A percentile compares a stretch with the other conserved stretches of the same genome.
These are phyloP conservation scores for Saksenaea oblongispora DNA, from an alignment of 371 early-diverging fungal species.

Conservation along the genomic window DNA sequence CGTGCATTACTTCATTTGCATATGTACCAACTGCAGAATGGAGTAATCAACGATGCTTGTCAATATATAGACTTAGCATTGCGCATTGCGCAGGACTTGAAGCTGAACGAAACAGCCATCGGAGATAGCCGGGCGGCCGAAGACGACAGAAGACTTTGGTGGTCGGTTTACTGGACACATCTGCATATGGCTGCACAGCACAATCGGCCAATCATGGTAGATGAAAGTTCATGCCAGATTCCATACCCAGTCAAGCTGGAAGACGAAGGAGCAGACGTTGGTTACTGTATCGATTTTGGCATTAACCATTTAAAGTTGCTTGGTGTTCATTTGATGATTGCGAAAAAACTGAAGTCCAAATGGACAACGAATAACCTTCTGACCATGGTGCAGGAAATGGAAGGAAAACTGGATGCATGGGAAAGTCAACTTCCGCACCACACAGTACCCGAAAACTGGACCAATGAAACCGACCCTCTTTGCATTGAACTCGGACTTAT, in stretches of 20 bases:
- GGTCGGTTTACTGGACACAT: constrained; percentile 28
- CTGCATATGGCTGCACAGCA: constrained; percentile 13
- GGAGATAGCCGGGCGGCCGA: not conserved
- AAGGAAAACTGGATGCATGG: constrained; percentile 11
- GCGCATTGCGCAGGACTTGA: constrained; percentile 24
- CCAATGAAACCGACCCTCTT: not conserved
- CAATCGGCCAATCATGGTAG: constrained; percentile 14
- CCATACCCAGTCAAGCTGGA: constrained; percentile 9
- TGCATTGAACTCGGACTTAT: constrained; percentile 15
- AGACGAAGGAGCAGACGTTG: constrained; percentile 13
- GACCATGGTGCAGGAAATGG: constrained; percentile 8
- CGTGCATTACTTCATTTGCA: constrained; percentile 23
- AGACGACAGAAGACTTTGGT: constrained; percentile 25
- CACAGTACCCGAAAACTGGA: not conserved
- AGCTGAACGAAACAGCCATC: not conserved
- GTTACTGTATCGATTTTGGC: constrained; percentile 22
- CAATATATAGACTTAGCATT: constrained; percentile 18
- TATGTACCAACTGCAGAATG: constrained; percentile 6
- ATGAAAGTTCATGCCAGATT: not conserved
- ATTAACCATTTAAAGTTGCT: constrained; percentile 18
- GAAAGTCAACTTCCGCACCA: not conserved
- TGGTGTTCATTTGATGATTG: constrained; percentile 10
- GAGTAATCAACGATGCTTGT: constrained; percentile 7
- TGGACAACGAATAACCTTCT: constrained; percentile 6
- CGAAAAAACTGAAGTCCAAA: not conserved